These are phyloP conservation scores for Hymenoscyphus infarciens DNA, from an alignment of 2,329 filamentous ascomycete species.

Conservation along the genomic window DNA sequence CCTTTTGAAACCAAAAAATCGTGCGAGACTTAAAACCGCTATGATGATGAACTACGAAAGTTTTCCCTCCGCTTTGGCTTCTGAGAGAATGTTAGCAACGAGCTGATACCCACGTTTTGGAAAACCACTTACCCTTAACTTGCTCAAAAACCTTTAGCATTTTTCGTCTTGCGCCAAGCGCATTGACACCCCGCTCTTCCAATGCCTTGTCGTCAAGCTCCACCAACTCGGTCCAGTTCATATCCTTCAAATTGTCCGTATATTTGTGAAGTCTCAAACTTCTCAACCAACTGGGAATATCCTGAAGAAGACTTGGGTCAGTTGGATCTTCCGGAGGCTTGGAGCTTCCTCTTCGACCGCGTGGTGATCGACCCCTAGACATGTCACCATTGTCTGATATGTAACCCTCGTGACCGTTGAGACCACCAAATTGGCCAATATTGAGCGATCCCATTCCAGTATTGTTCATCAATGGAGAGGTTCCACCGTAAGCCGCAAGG, in stretches of 20 bases:
- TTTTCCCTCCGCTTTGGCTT: conserved; percentile 73
- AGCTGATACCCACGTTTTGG: neutral
- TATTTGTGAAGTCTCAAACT: conserved; percentile 97
- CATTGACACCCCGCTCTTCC: conserved; percentile 90
- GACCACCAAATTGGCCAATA: conserved; percentile 63
- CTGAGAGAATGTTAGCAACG: conserved; percentile 41
- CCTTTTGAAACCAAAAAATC: conserved; percentile 3
- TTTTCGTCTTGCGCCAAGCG: conserved; percentile 89
- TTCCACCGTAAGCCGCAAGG: conserved; percentile 79
- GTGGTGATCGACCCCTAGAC: conserved; percentile 82
- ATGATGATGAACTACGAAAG: conserved; percentile 47
- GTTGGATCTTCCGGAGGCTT: conserved; percentile 98
- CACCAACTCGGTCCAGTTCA: conserved; percentile 92
- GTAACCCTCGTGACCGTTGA: conserved; percentile 75
- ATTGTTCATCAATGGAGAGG: conserved; percentile 66
- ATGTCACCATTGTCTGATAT: conserved; percentile 93
- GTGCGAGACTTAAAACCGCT: neutral
- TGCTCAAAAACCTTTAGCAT: conserved; percentile 99
- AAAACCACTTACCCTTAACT: conserved; percentile 62
- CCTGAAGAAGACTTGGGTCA: conserved; percentile 82
- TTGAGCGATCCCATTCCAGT: conserved; percentile 68
- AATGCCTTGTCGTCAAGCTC: conserved; percentile 90
- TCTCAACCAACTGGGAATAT: conserved; percentile 93
- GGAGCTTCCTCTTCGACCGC: conserved; percentile 87
- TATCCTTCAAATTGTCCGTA: conserved; percentile 94